Percentiles rank a stretch among this genome's conserved stretches.
Conservation (phyloP, 352 stramenopile genomes). For the Pythium scleroteichum region DNA sequence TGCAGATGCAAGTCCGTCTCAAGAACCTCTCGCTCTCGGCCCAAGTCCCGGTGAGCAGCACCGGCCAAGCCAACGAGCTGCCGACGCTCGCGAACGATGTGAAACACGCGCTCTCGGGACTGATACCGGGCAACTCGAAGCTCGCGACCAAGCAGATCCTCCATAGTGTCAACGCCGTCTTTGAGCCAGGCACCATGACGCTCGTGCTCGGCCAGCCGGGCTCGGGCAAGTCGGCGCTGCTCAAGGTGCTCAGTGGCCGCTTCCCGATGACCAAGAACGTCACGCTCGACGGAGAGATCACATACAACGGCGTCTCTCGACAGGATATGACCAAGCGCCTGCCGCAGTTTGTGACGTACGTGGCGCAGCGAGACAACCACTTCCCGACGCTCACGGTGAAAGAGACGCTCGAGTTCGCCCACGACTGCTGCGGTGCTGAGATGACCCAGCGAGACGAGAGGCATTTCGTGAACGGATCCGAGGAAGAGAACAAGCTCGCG, state of each 20-base stretch:
- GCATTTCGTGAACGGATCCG: constrained; percentile 33
- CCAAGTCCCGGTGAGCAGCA: constrained; percentile 24
- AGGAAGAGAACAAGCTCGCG: constrained; percentile 28
- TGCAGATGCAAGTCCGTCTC: constrained; percentile 38
- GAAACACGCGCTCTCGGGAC: background rate
- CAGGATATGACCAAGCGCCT: constrained; percentile 37
- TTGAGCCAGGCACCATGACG: constrained; percentile 35
- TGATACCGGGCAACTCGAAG: constrained; percentile 13
- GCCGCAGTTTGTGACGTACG: constrained; percentile 52
- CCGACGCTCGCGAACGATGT: constrained; percentile 22
- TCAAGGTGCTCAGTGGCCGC: constrained; percentile 57
- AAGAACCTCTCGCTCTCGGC: constrained; percentile 37
- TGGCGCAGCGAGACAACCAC: constrained; percentile 35
- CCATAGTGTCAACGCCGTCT: constrained; percentile 29
- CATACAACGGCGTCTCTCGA: constrained; percentile 48
- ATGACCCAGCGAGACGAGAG: constrained; percentile 29
- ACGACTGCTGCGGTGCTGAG: constrained; percentile 25
- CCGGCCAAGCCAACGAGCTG: constrained; percentile 5
- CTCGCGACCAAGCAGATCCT: constrained; percentile 34
- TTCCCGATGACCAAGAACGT: constrained; percentile 52
- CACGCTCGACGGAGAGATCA: constrained; percentile 41
- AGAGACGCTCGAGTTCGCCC: constrained; percentile 35
- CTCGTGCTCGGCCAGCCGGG: constrained; percentile 27
- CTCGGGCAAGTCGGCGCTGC: constrained; percentile 39
- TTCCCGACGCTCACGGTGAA: constrained; percentile 34